Conservation (phyloP, 176 grass and related monocot species). For the Oryza longistaminata region DNA sequence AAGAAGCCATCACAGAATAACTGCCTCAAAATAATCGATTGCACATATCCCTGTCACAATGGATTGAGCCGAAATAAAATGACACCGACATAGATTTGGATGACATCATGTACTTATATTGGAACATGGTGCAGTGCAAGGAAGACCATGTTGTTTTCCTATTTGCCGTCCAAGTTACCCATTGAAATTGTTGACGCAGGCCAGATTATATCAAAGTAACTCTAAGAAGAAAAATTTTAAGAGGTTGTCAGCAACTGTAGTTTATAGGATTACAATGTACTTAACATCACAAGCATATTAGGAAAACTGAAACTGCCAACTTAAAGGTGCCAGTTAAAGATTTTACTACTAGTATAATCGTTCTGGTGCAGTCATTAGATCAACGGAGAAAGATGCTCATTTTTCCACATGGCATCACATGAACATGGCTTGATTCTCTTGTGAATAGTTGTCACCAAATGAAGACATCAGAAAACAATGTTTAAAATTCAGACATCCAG, state of each 20-base stretch:
- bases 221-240: neutral
- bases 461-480: neutral
- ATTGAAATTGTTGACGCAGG: neutral
- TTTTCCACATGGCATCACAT: neutral
- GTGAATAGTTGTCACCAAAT: neutral
- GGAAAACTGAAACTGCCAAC: neutral
- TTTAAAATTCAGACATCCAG: neutral
- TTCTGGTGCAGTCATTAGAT: neutral
- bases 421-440: neutral
- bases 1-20: neutral
- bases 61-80: neutral
- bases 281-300: neutral
- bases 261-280: neutral
- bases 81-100: neutral
- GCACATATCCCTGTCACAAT: neutral
- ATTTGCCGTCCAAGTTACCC: neutral
- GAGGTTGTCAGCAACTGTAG: neutral
- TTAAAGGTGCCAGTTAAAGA: neutral
- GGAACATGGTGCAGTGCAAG: neutral
- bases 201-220: neutral
- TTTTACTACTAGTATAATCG: neutral
- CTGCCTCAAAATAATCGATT: too few relatives aligned
- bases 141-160: neutral
- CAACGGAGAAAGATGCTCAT: neutral
- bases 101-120: neutral